These are phyloP conservation scores for Naganishia sp. DNA, from an alignment of 1,284 basidiomycete genomes.

Conservation along the genomic window DNA sequence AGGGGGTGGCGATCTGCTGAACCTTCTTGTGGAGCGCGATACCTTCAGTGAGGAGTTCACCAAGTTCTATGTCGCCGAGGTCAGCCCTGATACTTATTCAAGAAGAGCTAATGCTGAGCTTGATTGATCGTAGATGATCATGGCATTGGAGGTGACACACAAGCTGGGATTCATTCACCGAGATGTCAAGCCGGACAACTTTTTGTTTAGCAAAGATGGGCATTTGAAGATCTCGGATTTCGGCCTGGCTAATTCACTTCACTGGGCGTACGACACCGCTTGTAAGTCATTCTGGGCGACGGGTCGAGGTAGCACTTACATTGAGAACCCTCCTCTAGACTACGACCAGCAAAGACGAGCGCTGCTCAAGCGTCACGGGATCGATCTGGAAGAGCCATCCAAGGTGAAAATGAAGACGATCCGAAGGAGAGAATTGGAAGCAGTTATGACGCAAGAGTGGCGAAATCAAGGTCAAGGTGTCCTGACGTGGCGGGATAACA, in stretches of 20 bases:
- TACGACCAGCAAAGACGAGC: conserved; percentile 91
- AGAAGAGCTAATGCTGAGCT: neutral
- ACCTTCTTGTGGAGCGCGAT: conserved; percentile 89
- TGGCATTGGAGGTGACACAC: conserved; percentile 93
- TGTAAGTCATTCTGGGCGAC: conserved; percentile 58
- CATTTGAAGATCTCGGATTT: conserved; percentile 96
- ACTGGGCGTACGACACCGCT: conserved; percentile 78
- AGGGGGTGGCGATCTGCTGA: conserved; percentile 93
- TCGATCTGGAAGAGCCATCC: conserved; percentile 80
- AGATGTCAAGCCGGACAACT: conserved; percentile 96
- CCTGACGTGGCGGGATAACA: conserved; percentile 92
- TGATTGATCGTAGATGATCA: conserved; percentile 69
- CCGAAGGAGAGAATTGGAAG: conserved; percentile 73
- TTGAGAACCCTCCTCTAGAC: conserved; percentile 58
- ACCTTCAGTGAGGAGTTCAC: conserved; percentile 93
- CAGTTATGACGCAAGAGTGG: conserved; percentile 68
- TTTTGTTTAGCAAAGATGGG: conserved; percentile 87
- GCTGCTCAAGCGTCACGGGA: conserved; percentile 86
- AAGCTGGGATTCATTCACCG: conserved; percentile 94
- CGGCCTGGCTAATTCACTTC: conserved; percentile 73
- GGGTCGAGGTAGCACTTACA: too few species aligned
- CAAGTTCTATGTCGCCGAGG: conserved; percentile 92
- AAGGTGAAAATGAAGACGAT: conserved; percentile 71
- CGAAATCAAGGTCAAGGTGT: conserved; percentile 70
- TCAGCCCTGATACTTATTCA: conserved; percentile 42